phyloP scores from a whole-genome alignment of 768 basidiomycete genomes.

The Hemileccinum impolitum region DNA sequence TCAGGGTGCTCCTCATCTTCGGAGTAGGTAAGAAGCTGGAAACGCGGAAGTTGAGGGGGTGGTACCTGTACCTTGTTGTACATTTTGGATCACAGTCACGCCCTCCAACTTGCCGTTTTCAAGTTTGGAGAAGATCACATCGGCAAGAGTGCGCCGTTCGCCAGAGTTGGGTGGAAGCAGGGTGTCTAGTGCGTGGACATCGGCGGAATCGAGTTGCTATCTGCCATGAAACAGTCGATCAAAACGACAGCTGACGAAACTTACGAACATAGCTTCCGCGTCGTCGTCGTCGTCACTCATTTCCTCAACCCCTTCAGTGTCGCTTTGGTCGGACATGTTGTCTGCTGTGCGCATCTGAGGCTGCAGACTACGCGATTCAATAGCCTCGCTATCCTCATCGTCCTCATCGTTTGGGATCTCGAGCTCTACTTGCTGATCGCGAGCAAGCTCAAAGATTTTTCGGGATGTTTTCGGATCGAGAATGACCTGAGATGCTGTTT shows the following conservation, averaged over 20 bases:
- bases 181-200: slow-evolving; percentile 81
- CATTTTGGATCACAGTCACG: slow-evolving; percentile 55
- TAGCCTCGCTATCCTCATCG: slow-evolving; percentile 33
- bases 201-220: slow-evolving; percentile 87
- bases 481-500: slow-evolving; percentile 45
- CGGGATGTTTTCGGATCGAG: slow-evolving; percentile 80
- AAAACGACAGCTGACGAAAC: slow-evolving; percentile 21
- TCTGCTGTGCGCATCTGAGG: slow-evolving; percentile 30
- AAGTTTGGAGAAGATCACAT: slow-evolving; percentile 94
- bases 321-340: slow-evolving; percentile 59
- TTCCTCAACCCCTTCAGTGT: slow-evolving; percentile 31
- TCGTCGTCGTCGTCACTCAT: slow-evolving; percentile 28
- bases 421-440: slow-evolving; percentile 89
- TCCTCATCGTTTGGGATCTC: slow-evolving; percentile 60
- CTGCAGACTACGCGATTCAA: slow-evolving; percentile 27
- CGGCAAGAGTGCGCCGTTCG: slow-evolving; percentile 85
- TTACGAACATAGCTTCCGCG: slow-evolving; percentile 61
- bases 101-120: slow-evolving; percentile 59
- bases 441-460: slow-evolving; percentile 88
- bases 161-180: slow-evolving; percentile 72
- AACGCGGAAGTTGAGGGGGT: background rate
- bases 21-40: slow-evolving; percentile 5
- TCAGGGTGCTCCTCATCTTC: slow-evolving; percentile 58
- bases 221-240: slow-evolving; percentile 4
- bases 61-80: slow-evolving; percentile 58